Conservation (phyloP, 495 filamentous ascomycete species). For the Hyphodiscus hymeniophilus region DNA sequence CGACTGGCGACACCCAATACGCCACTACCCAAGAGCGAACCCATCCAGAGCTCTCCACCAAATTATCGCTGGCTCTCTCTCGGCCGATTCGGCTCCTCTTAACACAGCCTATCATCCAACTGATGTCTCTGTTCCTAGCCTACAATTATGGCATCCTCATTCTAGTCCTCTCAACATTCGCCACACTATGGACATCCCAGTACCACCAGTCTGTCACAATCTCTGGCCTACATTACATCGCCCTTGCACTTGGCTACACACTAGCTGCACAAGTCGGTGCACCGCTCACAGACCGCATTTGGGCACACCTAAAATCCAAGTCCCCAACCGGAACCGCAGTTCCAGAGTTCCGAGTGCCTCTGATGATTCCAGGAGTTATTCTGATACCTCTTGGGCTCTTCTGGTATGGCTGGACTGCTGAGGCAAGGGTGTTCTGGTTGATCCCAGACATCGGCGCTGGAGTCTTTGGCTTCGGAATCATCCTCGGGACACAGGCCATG, state of each 20-base stretch:
- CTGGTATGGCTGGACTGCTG: conserved; percentile 59
- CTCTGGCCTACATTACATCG: conserved; percentile 51
- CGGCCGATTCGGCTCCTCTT: background rate
- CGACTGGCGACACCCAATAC: background rate
- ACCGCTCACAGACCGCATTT: conserved; percentile 40
- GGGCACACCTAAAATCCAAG: conserved; percentile 31
- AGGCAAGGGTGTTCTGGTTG: conserved; percentile 58
- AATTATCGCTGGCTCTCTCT: background rate
- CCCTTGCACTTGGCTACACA: conserved; percentile 46
- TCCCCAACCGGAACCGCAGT: conserved; percentile 24
- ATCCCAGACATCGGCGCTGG: conserved; percentile 58
- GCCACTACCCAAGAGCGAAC: conserved; percentile 22
- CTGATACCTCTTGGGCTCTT: conserved; percentile 35
- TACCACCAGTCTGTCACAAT: conserved; percentile 42
- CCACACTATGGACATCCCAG: conserved; percentile 43
- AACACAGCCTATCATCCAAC: background rate
- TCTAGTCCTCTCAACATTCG: conserved; percentile 53
- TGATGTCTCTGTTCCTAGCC: too few species aligned
- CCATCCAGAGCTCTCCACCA: background rate
- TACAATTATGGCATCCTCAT: background rate
- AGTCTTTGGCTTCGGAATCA: conserved; percentile 50
- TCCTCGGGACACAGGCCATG: conserved; percentile 58
- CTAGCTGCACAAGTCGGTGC: conserved; percentile 37
- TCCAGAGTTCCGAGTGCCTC: conserved; percentile 53
- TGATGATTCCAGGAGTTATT: conserved; percentile 48